Conservation (phyloP, 148 eudicot genomes). For the Pouteria glomerata region DNA sequence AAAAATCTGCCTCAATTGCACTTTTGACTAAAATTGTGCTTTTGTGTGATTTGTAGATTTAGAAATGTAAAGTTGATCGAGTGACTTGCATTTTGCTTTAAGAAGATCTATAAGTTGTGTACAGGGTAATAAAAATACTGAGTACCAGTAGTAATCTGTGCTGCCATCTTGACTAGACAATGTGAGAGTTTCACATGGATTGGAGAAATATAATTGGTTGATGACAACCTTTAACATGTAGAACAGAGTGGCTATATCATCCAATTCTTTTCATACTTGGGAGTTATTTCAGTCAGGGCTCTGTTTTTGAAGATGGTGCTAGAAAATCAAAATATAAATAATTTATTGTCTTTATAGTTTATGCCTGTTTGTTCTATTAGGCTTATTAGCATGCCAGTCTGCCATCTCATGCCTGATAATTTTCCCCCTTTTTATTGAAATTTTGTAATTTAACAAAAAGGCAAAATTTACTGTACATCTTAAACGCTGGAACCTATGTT, state of each 20-base stretch:
- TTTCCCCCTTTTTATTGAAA: neutral
- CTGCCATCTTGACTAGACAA: neutral
- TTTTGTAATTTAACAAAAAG: neutral
- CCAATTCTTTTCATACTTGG: neutral
- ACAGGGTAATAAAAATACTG: neutral
- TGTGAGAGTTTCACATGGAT: neutral
- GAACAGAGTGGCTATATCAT: neutral
- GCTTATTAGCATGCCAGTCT: neutral
- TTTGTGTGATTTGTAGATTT: neutral
- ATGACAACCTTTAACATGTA: neutral
- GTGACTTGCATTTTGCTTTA: neutral
- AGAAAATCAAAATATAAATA: neutral
- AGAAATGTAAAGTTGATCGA: neutral
- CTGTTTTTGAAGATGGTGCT: neutral
- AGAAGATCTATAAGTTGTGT: neutral
- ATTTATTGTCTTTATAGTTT: too few species aligned
- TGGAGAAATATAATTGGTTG: neutral
- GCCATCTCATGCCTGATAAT: neutral
- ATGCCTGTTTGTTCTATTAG: neutral
- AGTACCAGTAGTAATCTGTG: neutral
- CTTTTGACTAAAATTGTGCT: neutral
- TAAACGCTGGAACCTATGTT: neutral
- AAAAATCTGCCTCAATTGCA: slow-evolving; percentile 1
- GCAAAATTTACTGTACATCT: neutral
- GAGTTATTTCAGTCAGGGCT: neutral